Base-by-base conservation (phyloP, 2,329 filamentous ascomycete species). In the Phoma herbarum region DNA sequence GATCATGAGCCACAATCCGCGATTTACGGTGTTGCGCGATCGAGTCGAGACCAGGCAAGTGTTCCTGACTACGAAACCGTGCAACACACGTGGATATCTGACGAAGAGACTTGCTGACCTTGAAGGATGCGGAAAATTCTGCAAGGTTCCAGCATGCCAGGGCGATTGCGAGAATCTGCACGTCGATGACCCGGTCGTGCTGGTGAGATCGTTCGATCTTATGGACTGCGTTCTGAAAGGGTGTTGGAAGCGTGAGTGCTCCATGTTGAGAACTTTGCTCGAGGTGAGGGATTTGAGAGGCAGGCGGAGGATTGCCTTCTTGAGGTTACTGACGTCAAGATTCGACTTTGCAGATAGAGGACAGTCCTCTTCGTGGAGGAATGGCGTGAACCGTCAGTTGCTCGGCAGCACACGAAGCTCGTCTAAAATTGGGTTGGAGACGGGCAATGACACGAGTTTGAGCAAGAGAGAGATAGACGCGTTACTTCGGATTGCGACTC, bases 191-290 rank as follows among this genome's bases (percentile, higher is more conserved):
- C 16, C 25, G 4, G 10, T 12, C 7, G 6, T 14, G 2, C 41
- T 70, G 4, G 54, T 52, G 33, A 45, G 25, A 2, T 41, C 44
- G 3, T 29, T 65, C 4, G 57, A 65, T 23, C 64, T 63, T 25
- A 53, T 54, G 1, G 56, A 43, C 23, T 50, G 42, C 2, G 16
- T 63, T 10, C 28, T 70, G 11, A 12, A 39, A 10, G 52, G 58
- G 18, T 69, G 64, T 18, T 66, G 61, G 62, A n/a, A 57, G 18
- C 53, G 67, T 3, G 65, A 71, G 26, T 52, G 44, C n/a, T 33
- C 43, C 33, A n/a, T 54, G 20, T 14, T 48, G 25, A 23, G 42
- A 9, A 46, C 12, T 8, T 25, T 45, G 20, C 28, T 39, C 7
- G 41, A 29, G n/a, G 23, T 29, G 5, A n/a, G n/a, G 12, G 12